These are phyloP conservation scores for Pistacia integerrima DNA, from an alignment of 345 rosid species.

Conservation along the genomic window DNA sequence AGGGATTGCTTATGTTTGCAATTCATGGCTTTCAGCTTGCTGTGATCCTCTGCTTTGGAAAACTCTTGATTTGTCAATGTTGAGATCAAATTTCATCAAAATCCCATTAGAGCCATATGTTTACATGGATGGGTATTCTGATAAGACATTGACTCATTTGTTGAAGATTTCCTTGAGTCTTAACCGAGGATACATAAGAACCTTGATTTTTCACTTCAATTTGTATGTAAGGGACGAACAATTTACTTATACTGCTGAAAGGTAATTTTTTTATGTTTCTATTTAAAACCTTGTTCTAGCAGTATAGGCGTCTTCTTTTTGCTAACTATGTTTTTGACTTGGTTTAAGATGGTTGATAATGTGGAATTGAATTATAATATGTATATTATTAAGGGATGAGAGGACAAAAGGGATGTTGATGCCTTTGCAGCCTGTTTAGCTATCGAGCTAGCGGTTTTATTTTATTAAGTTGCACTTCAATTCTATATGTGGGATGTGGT, in stretches of 20 bases:
- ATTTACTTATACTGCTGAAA: slow-evolving; percentile 79
- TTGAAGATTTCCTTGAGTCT: slow-evolving; percentile 70
- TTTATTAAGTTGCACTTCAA: not conserved
- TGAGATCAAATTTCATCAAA: slow-evolving; percentile 77
- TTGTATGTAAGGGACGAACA: slow-evolving; percentile 70
- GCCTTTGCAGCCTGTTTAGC: not conserved
- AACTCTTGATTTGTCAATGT: slow-evolving; percentile 70
- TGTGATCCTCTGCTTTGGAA: slow-evolving; percentile 86
- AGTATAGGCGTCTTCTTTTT: not conserved
- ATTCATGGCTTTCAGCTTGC: slow-evolving; percentile 75
- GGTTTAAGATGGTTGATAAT: not conserved
- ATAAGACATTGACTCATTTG: slow-evolving; percentile 54
- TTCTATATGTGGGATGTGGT: not conserved
- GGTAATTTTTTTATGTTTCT: slow-evolving; percentile 36
- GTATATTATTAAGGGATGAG: not conserved
- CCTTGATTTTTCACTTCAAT: slow-evolving; percentile 70
- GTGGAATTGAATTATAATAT: not conserved
- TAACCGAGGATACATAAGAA: slow-evolving; percentile 55
- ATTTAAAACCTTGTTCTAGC: not conserved
- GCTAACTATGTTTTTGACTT: not conserved
- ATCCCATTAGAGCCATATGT: slow-evolving; percentile 76
- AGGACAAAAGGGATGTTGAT: slow-evolving; percentile 4
- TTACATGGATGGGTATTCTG: slow-evolving; percentile 60
- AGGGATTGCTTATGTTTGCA: slow-evolving; percentile 77
- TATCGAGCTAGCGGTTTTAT: not conserved